phyloP scores from a whole-genome alignment of 2,329 filamentous ascomycete species.

The Venturiaceae sp. region DNA sequence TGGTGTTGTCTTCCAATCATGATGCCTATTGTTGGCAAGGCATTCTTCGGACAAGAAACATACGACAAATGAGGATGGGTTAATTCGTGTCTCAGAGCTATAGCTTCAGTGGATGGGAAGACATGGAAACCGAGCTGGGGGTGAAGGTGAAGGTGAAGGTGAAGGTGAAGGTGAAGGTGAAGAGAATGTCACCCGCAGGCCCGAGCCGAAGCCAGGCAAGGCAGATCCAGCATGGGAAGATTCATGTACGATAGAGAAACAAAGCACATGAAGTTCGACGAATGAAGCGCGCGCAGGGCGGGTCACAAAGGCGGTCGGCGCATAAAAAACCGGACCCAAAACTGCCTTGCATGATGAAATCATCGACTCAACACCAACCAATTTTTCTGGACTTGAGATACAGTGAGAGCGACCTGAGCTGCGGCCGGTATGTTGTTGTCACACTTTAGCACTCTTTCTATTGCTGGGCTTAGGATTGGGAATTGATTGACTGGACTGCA shows the following conservation, averaged over 20 bases:
- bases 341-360: slow-evolving; percentile 1
- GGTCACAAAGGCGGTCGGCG: not conserved
- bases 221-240: not conserved
- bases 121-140: too few relatives aligned
- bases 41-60: too few relatives aligned
- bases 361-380: slow-evolving; percentile 1
- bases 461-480: not conserved
- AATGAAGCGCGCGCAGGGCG: not conserved
- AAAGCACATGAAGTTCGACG: not conserved
- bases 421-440: not conserved
- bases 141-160: too few relatives aligned
- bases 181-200: not conserved
- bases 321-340: too few relatives aligned
- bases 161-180: too few relatives aligned
- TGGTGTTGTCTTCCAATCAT: too few relatives aligned
- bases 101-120: too few relatives aligned
- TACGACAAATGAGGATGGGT: too few relatives aligned
- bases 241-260: not conserved
- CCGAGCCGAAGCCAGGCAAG: not conserved
- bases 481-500: not conserved
- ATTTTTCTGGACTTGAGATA: not conserved
- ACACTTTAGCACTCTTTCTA: not conserved
- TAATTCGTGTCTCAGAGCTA: too few relatives aligned
- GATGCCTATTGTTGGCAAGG: too few relatives aligned
- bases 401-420: not conserved